A percentile compares a stretch with the other conserved stretches of the same genome.
phyloP scores from a whole-genome alignment of 805 yeast genomes.

The Saitoella complicata region DNA sequence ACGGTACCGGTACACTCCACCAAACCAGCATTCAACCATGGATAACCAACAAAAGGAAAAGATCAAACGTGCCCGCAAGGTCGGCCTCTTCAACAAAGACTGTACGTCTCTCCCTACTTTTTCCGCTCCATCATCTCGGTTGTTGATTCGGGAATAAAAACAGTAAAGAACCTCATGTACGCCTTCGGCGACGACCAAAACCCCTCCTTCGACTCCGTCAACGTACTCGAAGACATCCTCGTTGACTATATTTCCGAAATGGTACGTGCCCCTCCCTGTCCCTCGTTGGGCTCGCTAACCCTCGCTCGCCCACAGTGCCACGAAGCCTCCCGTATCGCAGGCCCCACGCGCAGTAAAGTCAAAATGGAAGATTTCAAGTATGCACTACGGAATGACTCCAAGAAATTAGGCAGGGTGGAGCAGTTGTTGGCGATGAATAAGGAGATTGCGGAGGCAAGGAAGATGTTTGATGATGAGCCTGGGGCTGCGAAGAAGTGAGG shows the following conservation, averaged over 20 bases:
- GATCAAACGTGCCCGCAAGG: no score
- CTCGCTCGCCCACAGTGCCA: constrained; percentile 24
- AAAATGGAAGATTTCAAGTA: constrained; percentile 60
- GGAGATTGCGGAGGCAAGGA: constrained; percentile 48
- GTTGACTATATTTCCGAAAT: constrained; percentile 47
- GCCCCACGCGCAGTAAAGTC: constrained; percentile 42
- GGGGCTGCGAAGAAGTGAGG: no score
- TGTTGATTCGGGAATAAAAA: no score
- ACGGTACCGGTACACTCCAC: no score
- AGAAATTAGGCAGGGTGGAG: constrained; percentile 52
- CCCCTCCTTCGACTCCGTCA: constrained; percentile 50
- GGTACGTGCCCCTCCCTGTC: no score
- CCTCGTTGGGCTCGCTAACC: constrained; percentile 7
- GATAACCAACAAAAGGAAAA: no score
- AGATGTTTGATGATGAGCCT: constrained; percentile 33
- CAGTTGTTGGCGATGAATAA: constrained; percentile 45
- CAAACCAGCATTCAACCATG: no score
- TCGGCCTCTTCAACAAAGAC: no score
- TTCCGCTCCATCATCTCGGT: no score
- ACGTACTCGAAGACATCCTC: constrained; percentile 50
- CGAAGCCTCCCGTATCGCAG: constrained; percentile 35
- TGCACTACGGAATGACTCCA: constrained; percentile 48
- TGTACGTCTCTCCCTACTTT: no score
- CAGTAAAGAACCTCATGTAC: constrained; percentile 39
- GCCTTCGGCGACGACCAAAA: constrained; percentile 61